Base-by-base conservation (phyloP, 352 stramenopile species). In the Phytophthora fragariaefolia region DNA sequence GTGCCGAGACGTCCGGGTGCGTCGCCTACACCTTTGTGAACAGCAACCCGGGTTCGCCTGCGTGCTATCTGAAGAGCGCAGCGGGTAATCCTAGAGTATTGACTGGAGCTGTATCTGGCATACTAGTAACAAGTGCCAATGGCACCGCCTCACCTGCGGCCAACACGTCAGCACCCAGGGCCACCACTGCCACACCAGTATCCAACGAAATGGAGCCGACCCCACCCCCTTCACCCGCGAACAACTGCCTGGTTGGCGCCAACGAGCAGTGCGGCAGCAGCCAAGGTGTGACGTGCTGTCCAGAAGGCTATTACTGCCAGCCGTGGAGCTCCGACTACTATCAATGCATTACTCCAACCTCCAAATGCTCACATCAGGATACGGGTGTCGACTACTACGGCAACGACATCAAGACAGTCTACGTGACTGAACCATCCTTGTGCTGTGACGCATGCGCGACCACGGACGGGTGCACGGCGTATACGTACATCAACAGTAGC, bases 1-100 rank as follows among this genome's bases (percentile, higher is more conserved):
- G 64, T 26, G 38, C 23, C 10, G 58, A 67, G 32, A 67, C 58
- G 8, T 4, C 47, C 7, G 61, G 61, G 13, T 73, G 64, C 28
- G 23, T 34, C 18, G 64, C 58, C 20, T 76, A 72, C 58, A 76
- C 68, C 12, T 76, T 71, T 40, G 63, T 76, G 8, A 76, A 76
- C 32, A 53, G 40, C 47, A 77, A 77, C 22, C 64, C 70, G n/a
- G 46, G 60, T 38, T 32, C 64, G 32, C 57, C 74, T 1, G 71
- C 64, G 22, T 82, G 74, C 52, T 80, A 80, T 62, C 60, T 82
- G 36, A 82, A 82, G 71, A 74, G 58, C 22, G 57, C 51, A 23
- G 30, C 57, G 6, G 67, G 61, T 12, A 63, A 20, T 7, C 17
- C 23, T 34, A 42, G 43, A 15, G 13, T 27, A 9, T 56, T 43